These are phyloP conservation scores for Penicillium fuscoglaucum DNA, from an alignment of 2,329 filamentous ascomycete genomes.

Conservation along the genomic window DNA sequence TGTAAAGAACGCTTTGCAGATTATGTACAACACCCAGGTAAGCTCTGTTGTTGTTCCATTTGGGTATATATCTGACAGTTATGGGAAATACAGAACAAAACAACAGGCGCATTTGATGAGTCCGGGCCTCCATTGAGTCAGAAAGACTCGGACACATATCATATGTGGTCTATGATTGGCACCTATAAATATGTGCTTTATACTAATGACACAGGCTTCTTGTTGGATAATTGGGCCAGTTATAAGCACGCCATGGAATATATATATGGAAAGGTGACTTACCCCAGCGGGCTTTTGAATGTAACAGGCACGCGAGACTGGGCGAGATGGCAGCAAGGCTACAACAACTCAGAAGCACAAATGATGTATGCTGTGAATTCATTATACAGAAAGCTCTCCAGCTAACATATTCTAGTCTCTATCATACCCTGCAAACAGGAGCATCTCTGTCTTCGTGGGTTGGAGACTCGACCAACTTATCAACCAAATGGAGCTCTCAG, in stretches of 20 bases:
- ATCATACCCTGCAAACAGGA: conserved; percentile 56
- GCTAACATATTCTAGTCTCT: conserved; percentile 38
- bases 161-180: conserved; percentile 58
- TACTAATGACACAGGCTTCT: conserved; percentile 53
- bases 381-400: background rate
- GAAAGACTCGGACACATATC: conserved; percentile 38
- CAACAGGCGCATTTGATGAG: conserved; percentile 38
- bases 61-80: background rate
- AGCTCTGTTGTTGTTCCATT: background rate
- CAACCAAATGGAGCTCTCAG: conserved; percentile 42
- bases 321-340: conserved; percentile 53
- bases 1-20: conserved; percentile 49
- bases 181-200: conserved; percentile 60
- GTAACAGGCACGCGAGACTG: conserved; percentile 54
- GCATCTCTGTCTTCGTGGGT: conserved; percentile 53
- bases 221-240: conserved; percentile 50
- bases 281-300: conserved; percentile 49
- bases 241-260: conserved; percentile 52
- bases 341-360: conserved; percentile 54
- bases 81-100: conserved; percentile 20
- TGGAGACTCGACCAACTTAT: conserved; percentile 43
- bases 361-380: conserved; percentile 43
- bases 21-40: conserved; percentile 50
- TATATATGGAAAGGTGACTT: conserved; percentile 47
- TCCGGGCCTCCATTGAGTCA: conserved; percentile 38